Evolutionary conservation across 257 asterid genomes (phyloP), one percentile per base, ranked within the genome.

Genomic region (Mitragyna speciosa): DNA sequence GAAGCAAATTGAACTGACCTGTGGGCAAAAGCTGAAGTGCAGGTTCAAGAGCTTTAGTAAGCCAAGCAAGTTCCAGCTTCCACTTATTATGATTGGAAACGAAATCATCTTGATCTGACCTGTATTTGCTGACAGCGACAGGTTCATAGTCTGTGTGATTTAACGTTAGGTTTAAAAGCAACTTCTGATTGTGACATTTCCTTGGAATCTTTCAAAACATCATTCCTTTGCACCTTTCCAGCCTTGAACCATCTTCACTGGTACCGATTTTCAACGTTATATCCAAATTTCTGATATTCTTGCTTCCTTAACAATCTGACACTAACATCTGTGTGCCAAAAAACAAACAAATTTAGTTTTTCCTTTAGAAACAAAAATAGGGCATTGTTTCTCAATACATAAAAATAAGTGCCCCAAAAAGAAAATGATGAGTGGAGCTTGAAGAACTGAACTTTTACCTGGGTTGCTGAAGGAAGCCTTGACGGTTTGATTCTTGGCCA

Each of bases 11-110:
- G 30, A 28, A 54, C 5, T 74, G 24, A 82, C 97, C 99, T 84
- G 89, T 47, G 19, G 98, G 92, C 76, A 94, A 65, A 71, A 93
- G 84, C 77, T 94, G 97, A 79, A 92, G 82, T 70, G 98, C 99
- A 6, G 98, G 95, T 75, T 96, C 99, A 64, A 96, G 87, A 71
- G 96, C 95, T 87, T 88, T 96, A 39, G 91, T 83, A 31, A 93
- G 88, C 98, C 97, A 96, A 83, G 90, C 91, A 85, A 89, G 87
- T 75, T 94, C 97, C 4, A 91, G 92, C 87, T 87, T 94, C 99
- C 97, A 91, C 64, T 83, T 92, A 75, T 78, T 65, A 45, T 11
- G 15, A 71, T 52, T 85, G 69, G 72, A 76, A 73, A 80, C 51
- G 54, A 70, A 78, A 70, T 84, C 91, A 33, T 89, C 89, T 43